A percentile compares a stretch with the other conserved stretches of the same genome.
These are phyloP conservation scores for Scheffersomyces cryptocercus DNA, from an alignment of 1,139 yeast genomes.

Conservation along the genomic window DNA sequence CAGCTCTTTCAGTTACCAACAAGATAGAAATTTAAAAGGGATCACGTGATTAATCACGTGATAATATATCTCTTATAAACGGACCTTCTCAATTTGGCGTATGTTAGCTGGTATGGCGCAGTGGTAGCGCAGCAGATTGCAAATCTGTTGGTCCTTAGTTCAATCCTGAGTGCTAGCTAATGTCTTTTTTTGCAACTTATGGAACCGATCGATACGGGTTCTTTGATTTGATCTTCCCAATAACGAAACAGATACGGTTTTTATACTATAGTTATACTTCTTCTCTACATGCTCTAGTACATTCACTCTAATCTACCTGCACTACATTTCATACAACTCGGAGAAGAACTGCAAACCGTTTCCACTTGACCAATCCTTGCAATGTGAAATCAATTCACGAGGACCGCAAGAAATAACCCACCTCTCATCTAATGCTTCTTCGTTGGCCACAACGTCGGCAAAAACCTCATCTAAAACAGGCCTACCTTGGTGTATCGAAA, in stretches of 20 bases:
- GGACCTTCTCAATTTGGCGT: too few relatives aligned
- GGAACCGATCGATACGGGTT: too few relatives aligned
- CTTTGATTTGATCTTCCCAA: too few relatives aligned
- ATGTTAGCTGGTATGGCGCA: constrained; percentile 48
- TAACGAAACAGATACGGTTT: too few relatives aligned
- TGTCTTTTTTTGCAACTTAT: constrained; percentile 13
- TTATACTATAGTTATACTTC: too few relatives aligned
- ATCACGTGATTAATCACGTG: too few relatives aligned
- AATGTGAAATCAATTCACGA: constrained; percentile 47
- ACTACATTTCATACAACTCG: constrained; percentile 42
- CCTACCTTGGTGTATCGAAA: constrained; percentile 27
- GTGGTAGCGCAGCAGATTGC: constrained; percentile 61
- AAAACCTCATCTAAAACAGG: constrained; percentile 41
- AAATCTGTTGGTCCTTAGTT: constrained; percentile 57
- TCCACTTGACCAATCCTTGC: constrained; percentile 41
- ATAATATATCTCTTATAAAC: too few relatives aligned
- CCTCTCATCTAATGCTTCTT: constrained; percentile 27
- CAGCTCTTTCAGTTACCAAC: too few relatives aligned
- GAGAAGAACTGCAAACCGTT: constrained; percentile 40
- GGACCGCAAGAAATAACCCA: constrained; percentile 83
- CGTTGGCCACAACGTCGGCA: constrained; percentile 23
- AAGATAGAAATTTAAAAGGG: too few relatives aligned
- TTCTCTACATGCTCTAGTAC: too few relatives aligned
- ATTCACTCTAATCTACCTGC: background rate
- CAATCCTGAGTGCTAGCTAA: constrained; percentile 50